Conservation (phyloP, 805 yeast species). For the Yamadazyma paraphyllophila region DNA sequence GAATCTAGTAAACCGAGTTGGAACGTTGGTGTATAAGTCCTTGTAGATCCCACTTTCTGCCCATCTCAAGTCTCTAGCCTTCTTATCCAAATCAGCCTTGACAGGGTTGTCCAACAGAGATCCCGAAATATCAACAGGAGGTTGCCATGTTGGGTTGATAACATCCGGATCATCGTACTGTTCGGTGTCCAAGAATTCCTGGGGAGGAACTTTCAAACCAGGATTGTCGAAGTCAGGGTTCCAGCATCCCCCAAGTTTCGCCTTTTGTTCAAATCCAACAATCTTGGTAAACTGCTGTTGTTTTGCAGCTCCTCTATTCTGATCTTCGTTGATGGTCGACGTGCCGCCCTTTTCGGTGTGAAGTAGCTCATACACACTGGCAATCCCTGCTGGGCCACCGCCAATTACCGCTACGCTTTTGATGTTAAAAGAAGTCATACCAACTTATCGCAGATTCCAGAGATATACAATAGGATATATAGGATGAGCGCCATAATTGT, state of each 20-base stretch:
- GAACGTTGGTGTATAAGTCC: conserved; percentile 42
- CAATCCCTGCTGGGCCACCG: conserved; percentile 35
- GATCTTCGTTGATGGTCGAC: conserved; percentile 18
- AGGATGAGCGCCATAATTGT: not conserved
- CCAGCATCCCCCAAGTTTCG: conserved; percentile 48
- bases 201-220: conserved; percentile 28
- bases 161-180: conserved; percentile 33
- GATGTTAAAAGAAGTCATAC: conserved; percentile 12
- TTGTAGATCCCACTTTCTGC: conserved; percentile 35
- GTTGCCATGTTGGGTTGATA: conserved; percentile 18
- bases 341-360: conserved; percentile 28
- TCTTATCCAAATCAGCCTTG: conserved; percentile 1
- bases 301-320: conserved; percentile 13
- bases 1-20: conserved; percentile 35
- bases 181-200: conserved; percentile 28
- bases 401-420: conserved; percentile 26
- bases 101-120: conserved; percentile 21
- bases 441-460: not conserved
- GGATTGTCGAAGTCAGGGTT: conserved; percentile 21
- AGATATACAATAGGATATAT: not conserved
- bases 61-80: conserved; percentile 32
- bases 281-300: conserved; percentile 28
- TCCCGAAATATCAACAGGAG: conserved; percentile 17
- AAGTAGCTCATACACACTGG: conserved; percentile 29
- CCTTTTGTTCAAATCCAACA: conserved; percentile 45